Evolutionary conservation across 2,329 filamentous ascomycete genomes (phyloP).

Genomic region (Colletotrichum sp.): DNA sequence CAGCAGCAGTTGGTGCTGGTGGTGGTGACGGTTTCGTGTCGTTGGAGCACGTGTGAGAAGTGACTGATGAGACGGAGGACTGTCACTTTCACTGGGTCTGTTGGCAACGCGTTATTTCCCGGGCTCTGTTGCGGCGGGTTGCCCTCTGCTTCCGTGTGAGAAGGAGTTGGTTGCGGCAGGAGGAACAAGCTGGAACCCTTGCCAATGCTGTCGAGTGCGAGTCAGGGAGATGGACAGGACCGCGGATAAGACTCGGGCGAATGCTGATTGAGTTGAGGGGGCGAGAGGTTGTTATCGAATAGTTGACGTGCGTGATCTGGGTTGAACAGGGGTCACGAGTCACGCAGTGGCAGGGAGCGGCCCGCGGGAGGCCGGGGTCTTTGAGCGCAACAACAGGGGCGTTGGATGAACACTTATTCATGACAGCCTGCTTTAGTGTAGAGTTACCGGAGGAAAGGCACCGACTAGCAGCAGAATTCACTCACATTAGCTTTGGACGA

Average conservation of each 20-base stretch:
- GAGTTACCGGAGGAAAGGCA: neutral
- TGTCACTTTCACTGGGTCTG: neutral
- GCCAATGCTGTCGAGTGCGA: neutral
- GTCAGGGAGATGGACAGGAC: neutral
- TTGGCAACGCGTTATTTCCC: neutral
- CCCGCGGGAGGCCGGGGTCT: neutral
- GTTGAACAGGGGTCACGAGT: neutral
- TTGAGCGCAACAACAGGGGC: neutral
- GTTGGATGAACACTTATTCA: neutral
- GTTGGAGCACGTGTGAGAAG: neutral
- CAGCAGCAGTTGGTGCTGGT: neutral
- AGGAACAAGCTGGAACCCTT: neutral
- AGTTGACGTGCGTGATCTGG: neutral
- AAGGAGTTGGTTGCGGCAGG: neutral
- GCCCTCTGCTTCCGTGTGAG: neutral
- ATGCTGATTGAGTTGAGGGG: neutral
- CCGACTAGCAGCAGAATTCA: neutral
- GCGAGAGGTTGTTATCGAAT: neutral
- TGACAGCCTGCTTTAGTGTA: neutral
- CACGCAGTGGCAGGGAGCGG: constrained; percentile 9
- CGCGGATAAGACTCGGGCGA: neutral
- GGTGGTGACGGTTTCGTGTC: constrained; percentile 15
- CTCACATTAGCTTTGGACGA: neutral
- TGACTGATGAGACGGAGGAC: neutral
- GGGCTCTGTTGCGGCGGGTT: neutral